Base-by-base conservation (phyloP, 2,329 filamentous ascomycete species). In the Furcasterigmium sp. region DNA sequence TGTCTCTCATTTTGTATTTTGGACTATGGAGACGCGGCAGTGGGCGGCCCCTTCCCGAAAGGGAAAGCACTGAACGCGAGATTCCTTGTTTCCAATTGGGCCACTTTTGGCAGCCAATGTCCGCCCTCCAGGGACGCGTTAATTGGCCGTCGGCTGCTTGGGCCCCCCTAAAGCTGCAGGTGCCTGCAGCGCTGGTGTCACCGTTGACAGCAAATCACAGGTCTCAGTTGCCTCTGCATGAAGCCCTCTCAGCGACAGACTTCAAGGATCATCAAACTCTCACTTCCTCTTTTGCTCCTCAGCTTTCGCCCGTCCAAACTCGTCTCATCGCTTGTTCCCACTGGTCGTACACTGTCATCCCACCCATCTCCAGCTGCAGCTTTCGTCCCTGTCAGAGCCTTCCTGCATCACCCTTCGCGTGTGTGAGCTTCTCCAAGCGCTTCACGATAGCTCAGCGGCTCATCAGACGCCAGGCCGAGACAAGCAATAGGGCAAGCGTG, bases 111-210 rank as follows among this genome's bases (percentile, higher is more conserved):
- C 23, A 26, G 23, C 23, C 23, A 26, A 26, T 26, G 23, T 26
- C 23, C 7, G 23, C 23, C 11, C 23, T 11, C 23, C 11, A 7
- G 23, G 23, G 23, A 26, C 23, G 23, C 23, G 23, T 26, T 26
- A 26, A 26, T 26, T 26, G 23, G 23, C 23, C 23, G 7, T 26
- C 7, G 23, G 23, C 7, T 26, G 32, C 32, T 35, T 17, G 17
- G 32, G 32, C 32, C 32, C 28, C 29, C 32, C 32, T 35, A 17
- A 18, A 40, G 29, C 28, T 40, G 38, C 38, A 40, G 26, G 26
- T 23, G 26, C 38, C 20, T 32, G 17, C 19, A 40, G 38, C 28
- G 25, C 38, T 23, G 17, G 21, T 23, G 19, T 23, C 18, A 37
- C 21, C 35, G 19, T 34, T 13, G 35, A 23, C 35, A 20, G n/a